Base-by-base conservation (phyloP, 2,329 filamentous ascomycete genomes). In the Claviceps paspali region DNA sequence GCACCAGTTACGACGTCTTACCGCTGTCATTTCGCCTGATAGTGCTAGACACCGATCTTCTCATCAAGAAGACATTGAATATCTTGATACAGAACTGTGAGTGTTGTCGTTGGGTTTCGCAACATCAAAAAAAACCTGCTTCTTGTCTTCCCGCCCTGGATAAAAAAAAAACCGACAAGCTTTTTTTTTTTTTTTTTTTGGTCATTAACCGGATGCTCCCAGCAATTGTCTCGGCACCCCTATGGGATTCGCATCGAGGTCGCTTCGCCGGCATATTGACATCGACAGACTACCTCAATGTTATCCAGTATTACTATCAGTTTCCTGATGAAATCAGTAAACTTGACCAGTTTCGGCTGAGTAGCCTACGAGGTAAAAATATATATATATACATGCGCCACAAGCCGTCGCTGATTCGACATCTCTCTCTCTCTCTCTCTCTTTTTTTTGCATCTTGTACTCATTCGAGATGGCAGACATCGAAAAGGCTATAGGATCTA, bases 291-390 rank as follows among this genome's bases (percentile, higher is more conserved):
- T 98, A 91, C 58, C 92, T 98, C 63, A 98, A 98, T 53, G 81
- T 98, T 40, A 93, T 98, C 29, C 88, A 96, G 57, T 98, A 98
- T 62, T 96, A 98, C 66, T 95, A 86, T 68, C 87, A 96, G 60
- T 92, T 91, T 49, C 91, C 88, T 2, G 84, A 93, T 47, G 82
- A 87, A 41, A 73, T 96, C 43, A 76, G 79, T 46, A 79, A 88
- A 54, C 82, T 98, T 49, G 91, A 96, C 47, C 83, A 94, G 57
- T 95, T 98, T 57, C 79, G 85, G 33, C 64, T 98, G 43, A 88
- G 83, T 62, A 94, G 85, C 54, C 71, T 98, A 41, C 75, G 88
- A 72, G 84, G 87, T 93, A 66, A 41, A 66, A n/a, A n/a, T n/a
- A n/a, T n/a, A n/a, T n/a, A n/a, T n/a, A n/a, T n/a, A n/a, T n/a